Conservation (phyloP, 1,139 yeast species). For the Yamadazyma conglobata region DNA sequence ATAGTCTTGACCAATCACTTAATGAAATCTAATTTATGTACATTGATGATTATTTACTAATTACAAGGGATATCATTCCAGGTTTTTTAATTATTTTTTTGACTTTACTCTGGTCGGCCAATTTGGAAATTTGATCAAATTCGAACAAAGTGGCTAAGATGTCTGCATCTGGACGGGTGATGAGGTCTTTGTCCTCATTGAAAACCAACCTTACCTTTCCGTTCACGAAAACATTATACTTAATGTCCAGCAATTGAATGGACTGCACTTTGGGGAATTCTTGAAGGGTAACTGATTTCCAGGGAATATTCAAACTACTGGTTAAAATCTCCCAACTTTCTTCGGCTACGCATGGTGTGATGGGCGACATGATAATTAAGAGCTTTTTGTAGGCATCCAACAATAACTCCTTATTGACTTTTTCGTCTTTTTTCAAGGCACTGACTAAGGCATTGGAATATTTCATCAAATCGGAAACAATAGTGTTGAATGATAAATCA, state of each 20-base stretch:
- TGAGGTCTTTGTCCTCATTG: conserved; percentile 30
- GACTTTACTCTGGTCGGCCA: conserved; percentile 11
- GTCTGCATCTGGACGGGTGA: conserved; percentile 23
- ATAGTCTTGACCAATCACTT: too few species aligned
- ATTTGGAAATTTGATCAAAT: conserved; percentile 11
- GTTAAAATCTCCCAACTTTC: conserved; percentile 70
- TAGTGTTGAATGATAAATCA: conserved; percentile 71
- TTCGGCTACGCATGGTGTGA: conserved; percentile 78
- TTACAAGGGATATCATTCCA: conserved; percentile 27
- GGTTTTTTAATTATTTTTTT: conserved; percentile 24
- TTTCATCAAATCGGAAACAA: conserved; percentile 88
- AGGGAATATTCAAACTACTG: conserved; percentile 21
- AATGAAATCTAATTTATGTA: conserved; percentile 5
- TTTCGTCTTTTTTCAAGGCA: conserved; percentile 28
- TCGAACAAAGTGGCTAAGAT: conserved; percentile 17
- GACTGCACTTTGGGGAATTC: conserved; percentile 49
- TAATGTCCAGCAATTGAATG: conserved; percentile 31
- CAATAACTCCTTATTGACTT: conserved; percentile 25
- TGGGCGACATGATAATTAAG: conserved; percentile 61
- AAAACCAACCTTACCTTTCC: conserved; percentile 62
- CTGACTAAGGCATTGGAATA: conserved; percentile 54
- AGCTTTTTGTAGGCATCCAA: conserved; percentile 50
- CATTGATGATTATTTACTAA: conserved; percentile 7
- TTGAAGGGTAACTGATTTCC: conserved; percentile 54
- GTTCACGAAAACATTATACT: conserved; percentile 59